phyloP scores from a whole-genome alignment of 2,329 filamentous ascomycete genomes.

The Pestalotiopsis sp. region DNA sequence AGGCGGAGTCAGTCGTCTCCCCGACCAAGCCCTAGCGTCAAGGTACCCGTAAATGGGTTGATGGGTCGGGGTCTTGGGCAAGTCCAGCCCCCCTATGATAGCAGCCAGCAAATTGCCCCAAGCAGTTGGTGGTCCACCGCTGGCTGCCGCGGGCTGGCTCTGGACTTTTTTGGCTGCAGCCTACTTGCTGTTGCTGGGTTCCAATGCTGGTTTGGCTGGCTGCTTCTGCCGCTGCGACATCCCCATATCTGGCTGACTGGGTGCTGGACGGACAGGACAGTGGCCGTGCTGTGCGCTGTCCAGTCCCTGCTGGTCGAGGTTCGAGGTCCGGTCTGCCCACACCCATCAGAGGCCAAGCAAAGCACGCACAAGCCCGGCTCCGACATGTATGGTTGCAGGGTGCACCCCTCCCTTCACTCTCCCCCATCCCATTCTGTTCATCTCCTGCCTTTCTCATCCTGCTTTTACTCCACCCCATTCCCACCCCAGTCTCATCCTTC shows the following conservation, averaged over 20 bases:
- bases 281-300: background rate
- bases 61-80: background rate
- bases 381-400: background rate
- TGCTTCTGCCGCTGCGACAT: background rate
- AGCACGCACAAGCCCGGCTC: background rate
- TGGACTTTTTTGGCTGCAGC: background rate
- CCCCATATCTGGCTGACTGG: background rate
- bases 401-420: background rate
- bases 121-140: background rate
- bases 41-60: background rate
- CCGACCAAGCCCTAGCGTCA: background rate
- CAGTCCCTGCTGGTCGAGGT: background rate
- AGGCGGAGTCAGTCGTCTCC: background rate
- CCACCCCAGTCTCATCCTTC: conserved; percentile 9
- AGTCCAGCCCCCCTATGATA: background rate
- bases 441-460: conserved; percentile 12
- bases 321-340: background rate
- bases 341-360: background rate
- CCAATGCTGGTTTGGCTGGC: background rate
- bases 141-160: background rate
- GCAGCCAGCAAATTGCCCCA: background rate
- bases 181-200: background rate
- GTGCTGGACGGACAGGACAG: background rate
- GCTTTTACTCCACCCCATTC: conserved; percentile 5
- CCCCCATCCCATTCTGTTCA: background rate